Evolutionary conservation across 148 eudicot species (phyloP), one percentile per base, ranked within the genome.

Genomic region (Suaeda aralocaspica): DNA sequence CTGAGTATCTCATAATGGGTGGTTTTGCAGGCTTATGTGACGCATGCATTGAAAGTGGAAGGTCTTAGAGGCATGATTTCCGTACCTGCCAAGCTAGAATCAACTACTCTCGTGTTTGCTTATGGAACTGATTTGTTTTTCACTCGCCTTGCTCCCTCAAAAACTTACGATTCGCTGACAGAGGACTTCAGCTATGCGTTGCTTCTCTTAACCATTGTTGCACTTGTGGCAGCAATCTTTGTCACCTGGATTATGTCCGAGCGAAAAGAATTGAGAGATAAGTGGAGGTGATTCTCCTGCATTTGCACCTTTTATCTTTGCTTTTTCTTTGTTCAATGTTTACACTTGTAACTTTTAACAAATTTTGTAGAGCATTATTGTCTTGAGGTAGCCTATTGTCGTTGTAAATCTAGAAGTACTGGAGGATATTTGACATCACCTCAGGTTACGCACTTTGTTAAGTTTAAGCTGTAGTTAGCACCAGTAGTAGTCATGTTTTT

Each of bases 111-210:
- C n/a, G 84, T 91, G 66, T 95, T 95, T 74, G 77, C 94, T 12
- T 83, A 89, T 64, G 97, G 99, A 36, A 79, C 86, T 33, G 99
- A 95, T 78, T 82, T 95, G 67, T 95, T 89, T 70, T 89, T 83
- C 65, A 89, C 99, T 42, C 88, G 85, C 24, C 84, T 91, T 16
- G 93, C 99, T 68, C 99, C 97, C 29, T 95, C 96, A 34, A 88
- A 74, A 81, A 95, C 96, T 12, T 95, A 95, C 14, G 97, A 95
- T 76, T 91, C 97, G 52, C 87, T 95, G 5, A 95, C 97, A 2
- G 99, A 95, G 55, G 99, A 95, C 77, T 95, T 95, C 86, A 94
- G 86, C 82, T 94, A 94, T 33, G 97, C 99, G 0, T 74, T 95
- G 67, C 94, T 95, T 64, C 92, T 95, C 72, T 45, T 95, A 41